Evolutionary conservation across 1,284 basidiomycete genomes (phyloP), one percentile per base, ranked within the genome.

Genomic region (Flammula alnicola): DNA sequence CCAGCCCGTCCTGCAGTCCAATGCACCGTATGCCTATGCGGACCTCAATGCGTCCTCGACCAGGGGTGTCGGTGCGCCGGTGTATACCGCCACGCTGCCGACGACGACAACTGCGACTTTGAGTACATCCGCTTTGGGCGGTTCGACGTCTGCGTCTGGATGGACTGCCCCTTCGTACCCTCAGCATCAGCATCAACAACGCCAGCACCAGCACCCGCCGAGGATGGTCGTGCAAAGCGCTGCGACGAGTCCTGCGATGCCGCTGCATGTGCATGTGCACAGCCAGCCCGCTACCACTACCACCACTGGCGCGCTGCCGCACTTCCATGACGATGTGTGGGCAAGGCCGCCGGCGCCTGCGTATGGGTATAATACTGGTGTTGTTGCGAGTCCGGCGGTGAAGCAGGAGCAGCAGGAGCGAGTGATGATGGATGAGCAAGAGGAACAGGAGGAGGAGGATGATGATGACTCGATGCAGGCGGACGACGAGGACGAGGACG

Each of bases 261-360:
- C n/a, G n/a, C n/a, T n/a, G n/a, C n/a, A n/a, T n/a, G n/a, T n/a
- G n/a, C n/a, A n/a, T n/a, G n/a, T n/a, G n/a, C n/a, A n/a, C n/a
- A n/a, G n/a, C n/a, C n/a, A n/a, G n/a, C n/a, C n/a, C 11, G 29
- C 17, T 22, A 20, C 14, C 29, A 27, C n/a, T 12, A 12, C 39
- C 19, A 12, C 12, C 29, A 29, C 42, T 33, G 40, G 29, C 12
- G 31, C 54, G 25, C 37, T 78, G 33, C 75, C 77, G 14, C 73
- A 76, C 55, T 73, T 77, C 54, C 65, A 69, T 41, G 77, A 79
- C 53, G 73, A 68, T 20, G 68, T 68, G 17, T 80, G 78, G 77
- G 67, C 62, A 14, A 49, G 57, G n/a, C 57, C 54, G 11, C 59
- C 61, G 35, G 44, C 55, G 14, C 52, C 54, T 38, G 53, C 60